These are phyloP conservation scores for Pezicula radicicola DNA, from an alignment of 2,329 filamentous ascomycete species.

Conservation along the genomic window DNA sequence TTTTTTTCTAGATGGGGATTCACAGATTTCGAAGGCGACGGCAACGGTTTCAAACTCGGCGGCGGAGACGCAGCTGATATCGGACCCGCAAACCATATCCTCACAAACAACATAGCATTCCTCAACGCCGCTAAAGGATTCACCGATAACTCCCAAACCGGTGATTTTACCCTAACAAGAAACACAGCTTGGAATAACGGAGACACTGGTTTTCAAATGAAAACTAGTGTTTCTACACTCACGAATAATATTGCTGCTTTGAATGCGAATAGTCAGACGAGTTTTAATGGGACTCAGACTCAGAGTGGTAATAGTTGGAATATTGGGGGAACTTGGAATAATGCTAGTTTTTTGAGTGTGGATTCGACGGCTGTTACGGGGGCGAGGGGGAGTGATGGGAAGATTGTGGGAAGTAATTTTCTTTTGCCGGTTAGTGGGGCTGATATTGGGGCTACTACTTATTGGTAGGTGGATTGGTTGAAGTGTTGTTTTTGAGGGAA, in stretches of 20 bases:
- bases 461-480: conserved; percentile 6
- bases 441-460: conserved; percentile 38
- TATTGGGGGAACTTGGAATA: conserved; percentile 32
- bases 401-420: conserved; percentile 38
- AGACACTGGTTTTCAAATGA: conserved; percentile 37
- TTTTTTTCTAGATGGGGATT: conserved; percentile 35
- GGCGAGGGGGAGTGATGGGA: conserved; percentile 34
- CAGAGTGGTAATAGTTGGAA: conserved; percentile 42
- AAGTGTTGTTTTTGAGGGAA: not conserved
- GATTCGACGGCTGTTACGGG: conserved; percentile 33
- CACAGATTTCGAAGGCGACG: conserved; percentile 39
- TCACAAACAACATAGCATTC: conserved; percentile 43
- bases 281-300: conserved; percentile 19
- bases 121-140: conserved; percentile 41
- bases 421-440: conserved; percentile 35
- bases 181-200: conserved; percentile 46
- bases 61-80: conserved; percentile 28
- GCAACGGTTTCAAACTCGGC: conserved; percentile 47
- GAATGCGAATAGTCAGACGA: conserved; percentile 27
- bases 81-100: conserved; percentile 37
- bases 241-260: conserved; percentile 36
- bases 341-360: conserved; percentile 36
- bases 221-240: conserved; percentile 31
- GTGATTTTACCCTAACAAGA: conserved; percentile 34
- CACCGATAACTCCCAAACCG: conserved; percentile 42